phyloP scores from a whole-genome alignment of 768 basidiomycete genomes.

The Mycena rebaudengoi region DNA sequence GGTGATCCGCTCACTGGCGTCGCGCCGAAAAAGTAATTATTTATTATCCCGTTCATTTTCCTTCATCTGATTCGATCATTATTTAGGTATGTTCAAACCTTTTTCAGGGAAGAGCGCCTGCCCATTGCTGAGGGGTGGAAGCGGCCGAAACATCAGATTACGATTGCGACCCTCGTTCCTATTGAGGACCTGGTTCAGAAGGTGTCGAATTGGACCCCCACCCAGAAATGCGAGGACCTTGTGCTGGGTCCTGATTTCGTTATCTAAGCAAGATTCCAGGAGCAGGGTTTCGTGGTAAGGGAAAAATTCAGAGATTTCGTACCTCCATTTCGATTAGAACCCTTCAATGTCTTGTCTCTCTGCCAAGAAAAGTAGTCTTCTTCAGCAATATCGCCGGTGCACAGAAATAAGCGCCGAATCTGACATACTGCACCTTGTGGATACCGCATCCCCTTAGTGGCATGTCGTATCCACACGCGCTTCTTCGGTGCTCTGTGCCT shows the following conservation, averaged over 20 bases:
- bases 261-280: neutral
- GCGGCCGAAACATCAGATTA: slow-evolving; percentile 4
- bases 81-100: slow-evolving; percentile 23
- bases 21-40: slow-evolving; percentile 23
- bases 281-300: no score
- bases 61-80: neutral
- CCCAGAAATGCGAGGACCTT: slow-evolving; percentile 2
- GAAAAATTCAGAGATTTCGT: no score
- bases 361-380: no score
- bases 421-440: no score
- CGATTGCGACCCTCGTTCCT: neutral
- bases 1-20: slow-evolving; percentile 14
- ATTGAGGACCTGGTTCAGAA: neutral
- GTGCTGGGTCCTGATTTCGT: neutral
- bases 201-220: slow-evolving; percentile 12
- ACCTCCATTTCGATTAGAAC: no score
- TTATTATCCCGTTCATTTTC: neutral
- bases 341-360: no score
- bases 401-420: no score
- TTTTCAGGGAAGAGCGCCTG: slow-evolving; percentile 28
- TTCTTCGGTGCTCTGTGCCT: no score
- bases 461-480: no score
- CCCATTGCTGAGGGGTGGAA: slow-evolving; percentile 27
- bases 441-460: no score
- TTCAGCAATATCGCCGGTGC: no score